Percentiles rank a stretch among this genome's conserved stretches.
Conservation (phyloP, 1,284 basidiomycete species). For the Melampsora abietis-canadensis region DNA sequence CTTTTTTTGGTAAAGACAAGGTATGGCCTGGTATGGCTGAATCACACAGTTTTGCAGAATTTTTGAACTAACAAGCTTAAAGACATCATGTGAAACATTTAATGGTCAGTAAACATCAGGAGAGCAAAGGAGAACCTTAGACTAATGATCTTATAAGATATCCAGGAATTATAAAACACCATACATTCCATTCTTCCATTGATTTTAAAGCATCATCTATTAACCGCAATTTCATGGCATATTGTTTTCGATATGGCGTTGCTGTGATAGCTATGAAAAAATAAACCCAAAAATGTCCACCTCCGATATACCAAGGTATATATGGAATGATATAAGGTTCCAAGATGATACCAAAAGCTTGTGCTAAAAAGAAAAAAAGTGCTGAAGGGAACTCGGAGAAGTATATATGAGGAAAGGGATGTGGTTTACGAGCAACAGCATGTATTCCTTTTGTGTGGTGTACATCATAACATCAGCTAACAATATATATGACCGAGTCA, state of each 20-base stretch:
- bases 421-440: too few species aligned
- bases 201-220: constrained; percentile 3
- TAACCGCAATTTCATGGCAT: neutral
- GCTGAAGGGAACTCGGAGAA: constrained; percentile 11
- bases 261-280: neutral
- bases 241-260: constrained; percentile 14
- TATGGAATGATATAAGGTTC: constrained; percentile 27
- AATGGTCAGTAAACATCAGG: too few species aligned
- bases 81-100: too few species aligned
- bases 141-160: too few species aligned
- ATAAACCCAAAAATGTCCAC: constrained; percentile 31
- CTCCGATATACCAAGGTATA: constrained; percentile 22
- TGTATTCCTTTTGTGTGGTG: neutral
- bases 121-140: too few species aligned
- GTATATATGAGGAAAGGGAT: too few species aligned
- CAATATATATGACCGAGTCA: neutral
- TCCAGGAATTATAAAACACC: too few species aligned
- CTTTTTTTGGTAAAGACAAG: too few species aligned
- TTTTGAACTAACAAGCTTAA: too few species aligned
- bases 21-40: too few species aligned
- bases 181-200: too few species aligned
- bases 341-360: constrained; percentile 22
- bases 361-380: constrained; percentile 19
- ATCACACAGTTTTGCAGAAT: too few species aligned
- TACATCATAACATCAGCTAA: neutral